Evolutionary conservation across 2,329 filamentous ascomycete genomes (phyloP), one percentile per base, ranked within the genome.

Genomic region (Ramularia endophylla): DNA sequence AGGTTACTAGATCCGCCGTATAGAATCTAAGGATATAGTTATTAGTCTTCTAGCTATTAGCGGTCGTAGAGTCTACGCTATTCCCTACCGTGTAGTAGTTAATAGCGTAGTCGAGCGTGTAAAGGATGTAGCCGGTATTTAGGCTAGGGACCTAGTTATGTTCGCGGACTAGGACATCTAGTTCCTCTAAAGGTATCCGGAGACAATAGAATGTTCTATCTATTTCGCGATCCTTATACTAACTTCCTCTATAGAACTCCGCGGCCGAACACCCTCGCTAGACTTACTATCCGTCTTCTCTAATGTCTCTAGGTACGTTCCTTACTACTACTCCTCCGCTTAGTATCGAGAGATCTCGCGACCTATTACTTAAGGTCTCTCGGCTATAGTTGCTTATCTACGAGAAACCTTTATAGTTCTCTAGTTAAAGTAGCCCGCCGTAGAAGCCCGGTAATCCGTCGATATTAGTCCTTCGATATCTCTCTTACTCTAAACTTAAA

Each of bases 91-190:
- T 7, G 11, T 12, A 12, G 7, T 5, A 6, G 16, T 13, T 9
- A 35, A 18, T 35, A 35, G 7, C 16, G 20, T 16, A 11, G 18
- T 35, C 5, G 32, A 9, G 32, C 8, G n/a, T 35, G 20, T 13
- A 18, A 13, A 16, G 18, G 32, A 35, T 7, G 13, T 18, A 5
- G 7, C 12, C 7, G n/a, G 20, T 12, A 20, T 35, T 16, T 12
- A 18, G 13, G 18, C 13, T 20, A 20, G 32, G 5, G n/a, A 35
- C 20, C 12, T 18, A n/a, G 20, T 35, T 16, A 8, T 35, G 8
- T 35, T 35, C 16, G 16, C 18, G 18, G 32, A 35, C 16, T 35
- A 35, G 32, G 32, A 35, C 18, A 35, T 35, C 8, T 35, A 35
- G 16, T 35, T 16, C n/a, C n/a, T 35, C 17, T 35, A 35, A 20